Conservation (phyloP, 768 basidiomycete genomes). For the Lactarius hengduanensis region DNA sequence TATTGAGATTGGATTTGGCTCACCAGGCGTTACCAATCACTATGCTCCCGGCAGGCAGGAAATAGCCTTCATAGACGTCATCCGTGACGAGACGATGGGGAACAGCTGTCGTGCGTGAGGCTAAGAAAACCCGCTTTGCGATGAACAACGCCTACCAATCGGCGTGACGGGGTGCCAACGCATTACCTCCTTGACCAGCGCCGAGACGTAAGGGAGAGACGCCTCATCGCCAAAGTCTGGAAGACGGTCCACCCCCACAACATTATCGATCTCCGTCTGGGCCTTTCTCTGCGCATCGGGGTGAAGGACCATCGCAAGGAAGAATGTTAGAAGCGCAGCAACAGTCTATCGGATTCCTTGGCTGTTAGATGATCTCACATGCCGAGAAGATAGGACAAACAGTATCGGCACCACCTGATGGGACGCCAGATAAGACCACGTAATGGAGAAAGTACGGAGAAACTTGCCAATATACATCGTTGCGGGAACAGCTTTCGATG, state of each 20-base stretch:
- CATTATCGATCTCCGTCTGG: conserved; percentile 34
- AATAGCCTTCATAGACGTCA: conserved; percentile 33
- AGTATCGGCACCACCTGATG: conserved; percentile 25
- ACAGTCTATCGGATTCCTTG: conserved; percentile 27
- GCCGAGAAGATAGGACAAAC: conserved; percentile 19
- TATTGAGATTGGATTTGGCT: not conserved
- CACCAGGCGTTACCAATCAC: conserved; percentile 31
- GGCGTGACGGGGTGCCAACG: conserved; percentile 31
- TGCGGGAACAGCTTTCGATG: conserved; percentile 25
- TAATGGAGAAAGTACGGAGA: not conserved
- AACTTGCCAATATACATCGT: conserved; percentile 24
- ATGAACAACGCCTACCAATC: conserved; percentile 18
- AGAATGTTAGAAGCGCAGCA: conserved; percentile 32
- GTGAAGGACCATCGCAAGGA: conserved; percentile 35
- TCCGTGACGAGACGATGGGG: conserved; percentile 30
- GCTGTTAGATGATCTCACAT: not conserved
- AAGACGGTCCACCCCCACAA: conserved; percentile 33
- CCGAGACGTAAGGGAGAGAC: conserved; percentile 32
- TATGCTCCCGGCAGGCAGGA: conserved; percentile 36
- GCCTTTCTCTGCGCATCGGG: conserved; percentile 33
- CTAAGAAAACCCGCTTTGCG: not conserved
- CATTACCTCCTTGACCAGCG: conserved; percentile 32
- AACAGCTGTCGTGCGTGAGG: conserved; percentile 21
- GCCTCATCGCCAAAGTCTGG: conserved; percentile 31
- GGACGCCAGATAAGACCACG: not conserved